Percentiles rank a stretch among this genome's conserved stretches.
Conservation (phyloP, 805 yeast genomes). For the Yarrowia sp. region DNA sequence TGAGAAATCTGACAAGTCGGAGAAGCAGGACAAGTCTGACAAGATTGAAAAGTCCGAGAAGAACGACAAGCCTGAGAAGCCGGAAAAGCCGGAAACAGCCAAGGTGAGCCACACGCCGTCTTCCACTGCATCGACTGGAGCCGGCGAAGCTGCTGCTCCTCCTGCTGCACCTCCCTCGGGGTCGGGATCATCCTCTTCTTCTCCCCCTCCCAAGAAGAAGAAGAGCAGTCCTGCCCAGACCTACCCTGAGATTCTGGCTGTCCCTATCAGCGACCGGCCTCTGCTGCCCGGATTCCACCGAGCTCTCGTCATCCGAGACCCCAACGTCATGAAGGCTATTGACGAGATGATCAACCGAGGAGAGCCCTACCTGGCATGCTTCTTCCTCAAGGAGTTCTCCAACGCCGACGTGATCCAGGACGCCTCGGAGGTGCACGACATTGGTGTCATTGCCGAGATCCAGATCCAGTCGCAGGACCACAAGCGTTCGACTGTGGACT, state of each 20-base stretch:
- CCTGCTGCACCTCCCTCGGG: constrained; percentile 14
- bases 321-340: constrained; percentile 35
- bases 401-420: constrained; percentile 36
- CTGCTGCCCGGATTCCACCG: constrained; percentile 35
- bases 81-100: constrained; percentile 4
- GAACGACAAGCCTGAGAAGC: too few species aligned
- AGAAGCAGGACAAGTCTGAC: not conserved
- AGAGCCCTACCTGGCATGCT: constrained; percentile 36
- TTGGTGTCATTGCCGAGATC: constrained; percentile 37
- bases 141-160: constrained; percentile 17
- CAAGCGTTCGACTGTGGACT: constrained; percentile 35
- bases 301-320: constrained; percentile 38
- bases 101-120: constrained; percentile 5
- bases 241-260: constrained; percentile 35
- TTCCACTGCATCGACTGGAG: constrained; percentile 19
- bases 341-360: constrained; percentile 38
- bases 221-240: constrained; percentile 27
- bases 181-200: constrained; percentile 15
- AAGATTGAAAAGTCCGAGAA: too few species aligned
- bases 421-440: constrained; percentile 36
- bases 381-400: constrained; percentile 37
- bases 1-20: constrained; percentile 7
- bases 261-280: constrained; percentile 35
- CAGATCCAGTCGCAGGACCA: constrained; percentile 39
- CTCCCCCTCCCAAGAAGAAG: constrained; percentile 25